Base-by-base conservation (phyloP, 495 filamentous ascomycete species). In the Usnea hakonensis region DNA sequence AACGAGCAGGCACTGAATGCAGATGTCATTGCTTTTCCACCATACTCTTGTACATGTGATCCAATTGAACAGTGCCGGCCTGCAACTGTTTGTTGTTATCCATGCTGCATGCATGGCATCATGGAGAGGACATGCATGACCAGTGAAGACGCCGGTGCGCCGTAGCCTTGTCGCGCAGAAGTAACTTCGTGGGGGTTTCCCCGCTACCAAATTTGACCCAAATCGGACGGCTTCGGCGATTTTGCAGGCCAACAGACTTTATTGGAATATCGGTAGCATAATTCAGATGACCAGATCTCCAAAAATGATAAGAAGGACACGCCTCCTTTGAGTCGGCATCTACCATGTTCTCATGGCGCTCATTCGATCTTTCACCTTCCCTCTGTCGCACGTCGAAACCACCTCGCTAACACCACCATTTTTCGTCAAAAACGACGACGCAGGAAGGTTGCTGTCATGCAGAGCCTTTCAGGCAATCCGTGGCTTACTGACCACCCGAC, bases 401-500 rank as follows among this genome's bases (percentile, higher is more conserved):
- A 30, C 3, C 5, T 38, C 61, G 7, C 62, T 59, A 60, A 54
- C 64, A 13, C 78, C 77, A n/a, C 79, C 80, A 0, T 83, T 83
- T 63, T 72, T 69, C 21, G 73, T 83, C 63, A 74, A 76, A 23
- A 64, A 37, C 17, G 70, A 73, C 19, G 77, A 78, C 32, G 68
- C 67, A 14, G 68, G 73, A 40, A 69, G 69, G 36, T 64, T 82
- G 36, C 72, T 73, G 35, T 71, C 70, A 55, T 77, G 77, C 68
- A 74, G 76, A 56, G 74, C 76, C 16, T 81, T 82, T 58, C 65
- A 66, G 17, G 66, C 73, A 8, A 70, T 83, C 60, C 73, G 78
- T 44, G 72, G 75, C 54, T 76, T 74, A 53, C 69, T 81, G 13
- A 63, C 55, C 23, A 57, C 37, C 8, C 56, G 57, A 35, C 14